Base-by-base conservation (phyloP, 345 rosid genomes). In the Populus tremula region DNA sequence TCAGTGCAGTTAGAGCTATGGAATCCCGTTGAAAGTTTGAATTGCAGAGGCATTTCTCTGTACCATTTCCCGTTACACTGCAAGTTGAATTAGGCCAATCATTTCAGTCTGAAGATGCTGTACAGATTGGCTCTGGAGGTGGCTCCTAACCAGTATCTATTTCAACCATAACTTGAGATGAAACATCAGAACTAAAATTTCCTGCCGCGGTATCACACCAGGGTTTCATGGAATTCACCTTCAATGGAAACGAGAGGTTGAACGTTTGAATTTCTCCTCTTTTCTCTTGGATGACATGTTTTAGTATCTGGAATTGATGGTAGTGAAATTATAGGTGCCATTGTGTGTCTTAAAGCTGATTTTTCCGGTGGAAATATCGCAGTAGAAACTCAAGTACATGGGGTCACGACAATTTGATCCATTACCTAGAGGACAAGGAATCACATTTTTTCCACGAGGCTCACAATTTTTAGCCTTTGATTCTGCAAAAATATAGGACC, bases 341-440 rank as follows among this genome's bases (percentile, higher is more conserved):
- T 50, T 76, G 4, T 75, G 71, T 47, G 43, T 80, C 76, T 45
- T 68, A 77, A 90, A 92, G 76, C 72, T 81, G 33, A 91, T 76
- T 59, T 86, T 78, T 21, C 91, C 89, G 31, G 86, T 73, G 1
- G 89, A 74, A 39, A 43, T 72, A 80, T 88, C 78, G 81, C 97
- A 90, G 72, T 56, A 29, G 78, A 92, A 91, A 56, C 67, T 87
- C 35, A 72, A 71, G 81, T 92, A 91, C 77, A n/a, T 72, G 36
- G 90, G 79, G 41, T 92, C 95, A 5, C 95, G 95, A 54, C 93
- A 92, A 43, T 82, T 79, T 27, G 80, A 71, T 72, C 86, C 88
- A 7, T 86, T 89, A 84, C 91, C 89, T 17, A 93, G 86, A 2
- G 95, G 95, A 79, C 91, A 90, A 4, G 93, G 93, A 54, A 90